Percentiles rank a stretch among this genome's conserved stretches.
phyloP scores from a whole-genome alignment of 2,329 filamentous ascomycete species.

The Teratosphaeria viscida region DNA sequence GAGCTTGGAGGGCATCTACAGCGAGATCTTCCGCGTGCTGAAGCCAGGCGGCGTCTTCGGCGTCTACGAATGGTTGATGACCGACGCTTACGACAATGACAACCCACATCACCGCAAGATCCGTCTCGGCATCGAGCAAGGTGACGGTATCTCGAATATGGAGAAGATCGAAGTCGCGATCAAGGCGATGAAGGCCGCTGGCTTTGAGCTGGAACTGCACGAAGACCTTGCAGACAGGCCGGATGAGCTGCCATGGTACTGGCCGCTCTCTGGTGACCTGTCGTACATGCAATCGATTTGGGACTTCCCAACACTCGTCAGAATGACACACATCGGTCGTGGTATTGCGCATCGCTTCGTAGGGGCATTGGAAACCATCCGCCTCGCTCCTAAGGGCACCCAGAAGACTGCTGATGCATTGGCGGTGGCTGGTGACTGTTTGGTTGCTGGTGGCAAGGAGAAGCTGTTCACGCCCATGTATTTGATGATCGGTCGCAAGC shows the following conservation, averaged over 20 bases:
- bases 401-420: conserved; percentile 93
- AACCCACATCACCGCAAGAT: conserved; percentile 81
- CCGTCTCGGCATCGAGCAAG: conserved; percentile 87
- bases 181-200: conserved; percentile 72
- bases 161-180: conserved; percentile 74
- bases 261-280: conserved; percentile 76
- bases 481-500: conserved; percentile 88
- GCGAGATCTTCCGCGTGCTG: conserved; percentile 84
- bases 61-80: conserved; percentile 99
- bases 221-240: conserved; percentile 75
- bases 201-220: conserved; percentile 71
- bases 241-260: conserved; percentile 83
- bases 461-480: conserved; percentile 99
- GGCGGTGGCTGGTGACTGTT: conserved; percentile 67
- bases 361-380: conserved; percentile 62
- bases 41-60: conserved; percentile 95
- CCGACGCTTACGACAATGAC: conserved; percentile 81
- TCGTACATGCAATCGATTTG: conserved; percentile 69
- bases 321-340: conserved; percentile 82
- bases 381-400: conserved; percentile 69
- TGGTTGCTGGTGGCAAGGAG: conserved; percentile 76
- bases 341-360: conserved; percentile 65
- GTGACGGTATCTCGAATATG: conserved; percentile 97
- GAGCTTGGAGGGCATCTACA: conserved; percentile 81
- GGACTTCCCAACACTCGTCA: conserved; percentile 72